Evolutionary conservation across 305 asterid species (phyloP).

Genomic region (Fraxinus sp.): DNA sequence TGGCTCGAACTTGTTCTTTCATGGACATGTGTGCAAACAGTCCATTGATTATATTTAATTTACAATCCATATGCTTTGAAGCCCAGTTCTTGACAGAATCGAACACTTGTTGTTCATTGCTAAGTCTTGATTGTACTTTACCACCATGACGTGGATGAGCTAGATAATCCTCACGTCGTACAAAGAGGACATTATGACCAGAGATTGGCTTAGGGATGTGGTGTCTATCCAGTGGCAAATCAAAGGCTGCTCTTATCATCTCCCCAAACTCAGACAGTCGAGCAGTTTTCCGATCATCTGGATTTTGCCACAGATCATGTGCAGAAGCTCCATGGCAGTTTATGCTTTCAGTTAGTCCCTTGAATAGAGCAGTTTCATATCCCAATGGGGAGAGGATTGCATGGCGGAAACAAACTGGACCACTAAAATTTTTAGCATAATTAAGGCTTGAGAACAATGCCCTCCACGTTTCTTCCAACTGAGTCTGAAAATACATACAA

Average conservation of each 20-base stretch:
- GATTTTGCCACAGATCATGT: constrained; percentile 62
- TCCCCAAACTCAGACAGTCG: constrained; percentile 94
- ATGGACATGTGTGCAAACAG: constrained; percentile 90
- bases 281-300: constrained; percentile 65
- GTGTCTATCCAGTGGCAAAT: constrained; percentile 57
- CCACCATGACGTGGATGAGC: constrained; percentile 97
- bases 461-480: constrained; percentile 88
- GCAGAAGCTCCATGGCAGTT: constrained; percentile 71
- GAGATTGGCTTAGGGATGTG: constrained; percentile 35
- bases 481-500: constrained; percentile 44
- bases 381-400: constrained; percentile 86
- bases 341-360: constrained; percentile 64
- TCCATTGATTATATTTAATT: constrained; percentile 70
- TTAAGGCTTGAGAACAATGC: constrained; percentile 79
- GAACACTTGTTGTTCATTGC: constrained; percentile 75
- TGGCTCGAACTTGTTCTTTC: constrained; percentile 92
- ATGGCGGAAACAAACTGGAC: constrained; percentile 81
- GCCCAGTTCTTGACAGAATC: constrained; percentile 65
- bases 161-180: constrained; percentile 87
- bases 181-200: constrained; percentile 69
- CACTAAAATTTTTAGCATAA: constrained; percentile 72
- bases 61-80: constrained; percentile 45
- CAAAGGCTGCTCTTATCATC: constrained; percentile 84
- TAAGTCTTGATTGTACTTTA: constrained; percentile 80
- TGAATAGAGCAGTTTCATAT: constrained; percentile 87